Conservation (phyloP, 805 yeast genomes). For the Zygosaccharomyces siamensis region DNA sequence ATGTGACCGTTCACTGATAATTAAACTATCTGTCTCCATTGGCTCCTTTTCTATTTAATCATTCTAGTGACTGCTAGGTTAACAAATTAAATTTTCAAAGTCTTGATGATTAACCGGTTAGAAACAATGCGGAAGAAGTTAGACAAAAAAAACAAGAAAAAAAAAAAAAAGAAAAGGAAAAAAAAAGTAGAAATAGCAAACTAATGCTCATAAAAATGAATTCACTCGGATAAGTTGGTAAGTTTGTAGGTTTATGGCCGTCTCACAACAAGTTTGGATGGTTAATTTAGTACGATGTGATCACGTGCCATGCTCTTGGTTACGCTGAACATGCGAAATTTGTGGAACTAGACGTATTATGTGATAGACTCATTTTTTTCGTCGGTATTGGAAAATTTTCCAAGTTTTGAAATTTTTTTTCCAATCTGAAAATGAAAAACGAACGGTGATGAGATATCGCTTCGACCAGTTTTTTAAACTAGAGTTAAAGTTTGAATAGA, state of each 20-base stretch:
- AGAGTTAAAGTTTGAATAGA: neutral
- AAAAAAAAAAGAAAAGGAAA: neutral
- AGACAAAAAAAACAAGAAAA: neutral
- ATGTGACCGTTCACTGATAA: conserved; percentile 12
- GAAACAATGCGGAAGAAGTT: neutral
- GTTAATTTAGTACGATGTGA: neutral
- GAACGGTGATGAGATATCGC: neutral
- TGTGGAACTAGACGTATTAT: conserved; percentile 14
- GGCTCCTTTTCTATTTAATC: neutral
- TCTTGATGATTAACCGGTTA: neutral
- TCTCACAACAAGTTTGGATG: neutral
- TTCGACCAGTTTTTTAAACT: neutral
- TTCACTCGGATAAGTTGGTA: too few relatives aligned
- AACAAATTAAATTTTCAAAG: neutral
- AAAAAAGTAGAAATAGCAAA: neutral
- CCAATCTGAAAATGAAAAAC: neutral
- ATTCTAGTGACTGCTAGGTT: neutral
- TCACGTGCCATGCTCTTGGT: conserved; percentile 4
- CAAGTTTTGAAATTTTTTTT: conserved; percentile 2
- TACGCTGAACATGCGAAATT: conserved; percentile 11
- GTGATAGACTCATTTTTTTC: conserved; percentile 18
- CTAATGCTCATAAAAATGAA: too few relatives aligned
- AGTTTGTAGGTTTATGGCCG: too few relatives aligned
- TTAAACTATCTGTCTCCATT: conserved; percentile 11
- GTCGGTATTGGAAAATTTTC: neutral